A percentile compares a stretch with the other conserved stretches of the same genome.
Evolutionary conservation across 441 rosid genomes (phyloP).

Genomic region (Pelargonium exstipulatum): DNA sequence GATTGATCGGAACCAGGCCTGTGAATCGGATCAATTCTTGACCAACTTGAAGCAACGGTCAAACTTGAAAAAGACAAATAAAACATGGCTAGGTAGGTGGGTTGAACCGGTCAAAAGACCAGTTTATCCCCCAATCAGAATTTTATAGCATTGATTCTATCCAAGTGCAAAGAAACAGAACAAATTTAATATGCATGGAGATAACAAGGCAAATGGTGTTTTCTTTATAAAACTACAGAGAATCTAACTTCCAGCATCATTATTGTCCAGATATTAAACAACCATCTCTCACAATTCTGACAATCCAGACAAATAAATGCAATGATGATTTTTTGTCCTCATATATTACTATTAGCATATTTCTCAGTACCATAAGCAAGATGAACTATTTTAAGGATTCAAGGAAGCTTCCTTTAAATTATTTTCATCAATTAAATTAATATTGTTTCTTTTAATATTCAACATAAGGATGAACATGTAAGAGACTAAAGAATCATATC

Average conservation of each 20-base stretch:
- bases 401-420: conserved; percentile 25
- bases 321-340: not conserved
- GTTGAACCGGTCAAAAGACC: no score
- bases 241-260: conserved; percentile 7
- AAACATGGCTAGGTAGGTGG: no score
- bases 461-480: conserved; percentile 3
- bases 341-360: not conserved
- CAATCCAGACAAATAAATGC: not conserved
- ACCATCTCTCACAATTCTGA: not conserved
- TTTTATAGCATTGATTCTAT: not conserved
- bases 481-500: conserved; percentile 21
- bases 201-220: not conserved
- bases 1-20: no score
- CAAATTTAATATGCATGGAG: conserved; percentile 2
- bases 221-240: not conserved
- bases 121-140: no score
- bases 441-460: not conserved
- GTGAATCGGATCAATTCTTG: no score
- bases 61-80: no score
- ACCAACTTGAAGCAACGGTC: no score
- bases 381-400: conserved; percentile 14
- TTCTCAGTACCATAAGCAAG: conserved; percentile 11
- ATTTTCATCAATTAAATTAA: not conserved
- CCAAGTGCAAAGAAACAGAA: not conserved
- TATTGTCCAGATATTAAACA: conserved; percentile 7